Evolutionary conservation across 805 yeast genomes (phyloP).

Genomic region (Metschnikowia gruessii): DNA sequence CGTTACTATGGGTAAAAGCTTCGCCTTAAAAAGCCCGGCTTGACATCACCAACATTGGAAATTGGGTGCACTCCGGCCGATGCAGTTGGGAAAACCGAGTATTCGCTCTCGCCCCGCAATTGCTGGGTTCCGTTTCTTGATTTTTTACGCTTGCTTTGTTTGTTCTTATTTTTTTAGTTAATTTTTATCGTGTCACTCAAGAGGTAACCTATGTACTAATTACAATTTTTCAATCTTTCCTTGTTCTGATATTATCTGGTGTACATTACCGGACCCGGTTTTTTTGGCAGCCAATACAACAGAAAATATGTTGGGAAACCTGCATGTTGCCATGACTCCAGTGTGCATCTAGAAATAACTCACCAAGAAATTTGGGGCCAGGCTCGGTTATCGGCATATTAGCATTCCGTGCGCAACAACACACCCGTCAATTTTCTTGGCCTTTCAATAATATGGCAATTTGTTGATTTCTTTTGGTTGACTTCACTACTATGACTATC

Average conservation of each 20-base stretch:
- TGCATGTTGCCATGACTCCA: background rate
- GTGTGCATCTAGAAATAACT: background rate
- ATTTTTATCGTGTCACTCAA: too few species aligned
- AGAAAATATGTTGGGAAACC: constrained; percentile 10
- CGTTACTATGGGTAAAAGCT: background rate
- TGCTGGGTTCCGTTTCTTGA: too few species aligned
- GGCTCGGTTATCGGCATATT: constrained; percentile 2
- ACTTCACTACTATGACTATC: too few species aligned
- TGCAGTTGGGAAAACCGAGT: constrained; percentile 2
- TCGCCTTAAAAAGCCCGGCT: constrained; percentile 3
- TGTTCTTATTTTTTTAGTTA: too few species aligned
- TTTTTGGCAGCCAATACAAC: background rate
- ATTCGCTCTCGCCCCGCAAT: background rate
- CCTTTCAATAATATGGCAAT: too few species aligned
- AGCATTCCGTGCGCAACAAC: background rate
- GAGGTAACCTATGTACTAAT: too few species aligned
- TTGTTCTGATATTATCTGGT: background rate
- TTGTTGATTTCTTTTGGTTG: too few species aligned
- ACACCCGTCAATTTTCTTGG: too few species aligned
- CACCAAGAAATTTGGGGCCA: constrained; percentile 5
- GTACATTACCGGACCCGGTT: background rate
- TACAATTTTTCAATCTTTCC: background rate
- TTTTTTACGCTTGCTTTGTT: too few species aligned
- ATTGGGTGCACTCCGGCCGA: constrained; percentile 11
- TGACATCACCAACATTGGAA: constrained; percentile 6